These are phyloP conservation scores for Pichia sp. DNA, from an alignment of 1,139 yeast species.

Conservation along the genomic window DNA sequence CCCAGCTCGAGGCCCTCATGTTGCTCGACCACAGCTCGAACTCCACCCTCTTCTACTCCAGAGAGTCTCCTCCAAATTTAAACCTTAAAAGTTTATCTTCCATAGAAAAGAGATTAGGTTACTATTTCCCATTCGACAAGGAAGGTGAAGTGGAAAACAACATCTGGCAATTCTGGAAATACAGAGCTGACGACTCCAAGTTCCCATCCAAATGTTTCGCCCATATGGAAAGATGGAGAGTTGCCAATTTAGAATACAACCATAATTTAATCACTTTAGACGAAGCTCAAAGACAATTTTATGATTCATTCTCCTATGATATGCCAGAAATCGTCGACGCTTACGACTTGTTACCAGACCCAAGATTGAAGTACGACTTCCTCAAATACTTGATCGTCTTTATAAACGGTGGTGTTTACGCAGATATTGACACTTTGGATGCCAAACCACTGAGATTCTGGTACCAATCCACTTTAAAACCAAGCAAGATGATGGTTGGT, in stretches of 20 bases:
- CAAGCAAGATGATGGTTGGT: slow-evolving; percentile 45
- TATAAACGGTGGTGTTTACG: slow-evolving; percentile 73
- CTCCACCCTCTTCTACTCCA: slow-evolving; percentile 8
- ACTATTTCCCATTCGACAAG: slow-evolving; percentile 69
- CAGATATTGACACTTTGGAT: slow-evolving; percentile 69
- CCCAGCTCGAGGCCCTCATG: slow-evolving; percentile 11
- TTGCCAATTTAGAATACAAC: slow-evolving; percentile 56
- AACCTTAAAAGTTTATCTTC: slow-evolving; percentile 26
- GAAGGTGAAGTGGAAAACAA: slow-evolving; percentile 55
- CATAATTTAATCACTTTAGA: slow-evolving; percentile 61
- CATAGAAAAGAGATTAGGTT: slow-evolving; percentile 45
- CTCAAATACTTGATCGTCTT: slow-evolving; percentile 62
- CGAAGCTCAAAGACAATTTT: slow-evolving; percentile 56
- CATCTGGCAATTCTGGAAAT: slow-evolving; percentile 93
- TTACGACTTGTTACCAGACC: slow-evolving; percentile 58
- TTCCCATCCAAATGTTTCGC: slow-evolving; percentile 37
- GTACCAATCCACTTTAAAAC: slow-evolving; percentile 28
- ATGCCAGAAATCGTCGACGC: slow-evolving; percentile 65
- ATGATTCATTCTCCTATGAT: slow-evolving; percentile 45
- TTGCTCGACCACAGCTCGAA: slow-evolving; percentile 5
- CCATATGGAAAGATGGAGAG: slow-evolving; percentile 52
- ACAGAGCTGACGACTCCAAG: slow-evolving; percentile 48
- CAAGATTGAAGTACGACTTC: slow-evolving; percentile 67
- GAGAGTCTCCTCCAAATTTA: slow-evolving; percentile 22
- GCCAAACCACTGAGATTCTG: slow-evolving; percentile 48